Base-by-base conservation (phyloP, 2,329 filamentous ascomycete genomes). In the Trichoderma sp. region DNA sequence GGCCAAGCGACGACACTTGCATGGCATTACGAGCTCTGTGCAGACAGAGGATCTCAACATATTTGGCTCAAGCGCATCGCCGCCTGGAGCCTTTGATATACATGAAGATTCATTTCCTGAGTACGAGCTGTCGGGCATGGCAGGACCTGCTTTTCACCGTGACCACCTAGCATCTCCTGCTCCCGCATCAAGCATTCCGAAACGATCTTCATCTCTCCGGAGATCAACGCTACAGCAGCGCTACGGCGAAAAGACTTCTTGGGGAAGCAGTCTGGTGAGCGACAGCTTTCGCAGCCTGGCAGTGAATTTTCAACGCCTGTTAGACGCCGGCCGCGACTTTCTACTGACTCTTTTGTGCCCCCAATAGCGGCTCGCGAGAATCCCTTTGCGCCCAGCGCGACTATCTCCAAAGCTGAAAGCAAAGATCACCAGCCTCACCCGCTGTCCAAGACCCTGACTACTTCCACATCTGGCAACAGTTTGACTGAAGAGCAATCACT, bases 211-310 rank as follows among this genome's bases (percentile, higher is more conserved):
- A 1, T 97, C 95, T 21, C 86, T 98, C 66, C 90, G 96, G 76
- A 95, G 93, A 82, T 97, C 95, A 3, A 98, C 96, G 0, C 85
- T 98, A 29, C 95, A 97, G 81, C 95, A 98, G 83, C 92, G 96
- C 56, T 90, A 93, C 77, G 89, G 91, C 59, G 92, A 93, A 53
- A 90, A 93, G 74, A 89, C 88, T 12, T 94, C 88, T 72, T 92
- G 89, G 87, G 90, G 53, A 86, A 89, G 74, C 87, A 91, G 75
- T 88, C 88, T 59, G 91, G 88, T 67, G 91, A 89, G 77, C 87
- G 88, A 76, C 88, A 89, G 71, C 81, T 90, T 59, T 86, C 88
- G 7, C 88, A 86, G 74, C 83, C 89, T 78, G 83, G 84, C 27
- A 81, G 83, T 29, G 92, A 94, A 74, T 86, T 88, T 35, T 85